Conservation (phyloP, 306 rosid genomes). For the Oxytropis ochrocephala region DNA sequence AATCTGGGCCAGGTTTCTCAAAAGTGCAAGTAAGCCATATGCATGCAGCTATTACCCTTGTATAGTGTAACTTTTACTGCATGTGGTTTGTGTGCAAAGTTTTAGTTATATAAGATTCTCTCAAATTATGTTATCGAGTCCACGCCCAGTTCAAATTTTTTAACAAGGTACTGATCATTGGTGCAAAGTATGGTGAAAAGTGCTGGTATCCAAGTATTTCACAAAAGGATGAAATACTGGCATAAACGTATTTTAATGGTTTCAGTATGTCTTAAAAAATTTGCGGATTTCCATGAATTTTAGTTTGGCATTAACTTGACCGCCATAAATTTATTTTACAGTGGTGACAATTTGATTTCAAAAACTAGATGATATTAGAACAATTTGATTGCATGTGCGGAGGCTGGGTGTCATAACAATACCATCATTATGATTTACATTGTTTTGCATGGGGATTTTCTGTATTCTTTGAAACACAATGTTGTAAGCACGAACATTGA, state of each 20-base stretch:
- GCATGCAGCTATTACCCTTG: background rate
- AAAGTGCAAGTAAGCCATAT: conserved; percentile 69
- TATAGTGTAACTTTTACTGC: background rate
- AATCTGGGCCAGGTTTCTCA: conserved; percentile 52
- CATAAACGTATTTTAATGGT: background rate
- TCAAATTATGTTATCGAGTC: background rate
- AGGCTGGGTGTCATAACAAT: background rate
- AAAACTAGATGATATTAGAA: background rate
- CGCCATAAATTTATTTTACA: background rate
- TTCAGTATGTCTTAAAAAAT: background rate
- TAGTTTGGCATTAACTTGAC: background rate
- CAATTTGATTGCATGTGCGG: background rate
- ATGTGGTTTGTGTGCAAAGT: background rate
- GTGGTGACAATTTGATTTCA: background rate
- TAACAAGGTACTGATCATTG: background rate
- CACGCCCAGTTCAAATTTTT: background rate
- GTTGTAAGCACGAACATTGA: background rate
- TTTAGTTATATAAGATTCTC: background rate
- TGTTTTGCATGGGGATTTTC: background rate
- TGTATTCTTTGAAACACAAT: background rate
- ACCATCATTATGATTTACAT: background rate
- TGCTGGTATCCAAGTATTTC: background rate
- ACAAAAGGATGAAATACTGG: background rate
- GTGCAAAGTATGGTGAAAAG: background rate
- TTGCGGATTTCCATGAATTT: background rate